A percentile compares a stretch with the other conserved stretches of the same genome.
phyloP scores from a whole-genome alignment of 352 stramenopile species.

The Pythium volutum region DNA sequence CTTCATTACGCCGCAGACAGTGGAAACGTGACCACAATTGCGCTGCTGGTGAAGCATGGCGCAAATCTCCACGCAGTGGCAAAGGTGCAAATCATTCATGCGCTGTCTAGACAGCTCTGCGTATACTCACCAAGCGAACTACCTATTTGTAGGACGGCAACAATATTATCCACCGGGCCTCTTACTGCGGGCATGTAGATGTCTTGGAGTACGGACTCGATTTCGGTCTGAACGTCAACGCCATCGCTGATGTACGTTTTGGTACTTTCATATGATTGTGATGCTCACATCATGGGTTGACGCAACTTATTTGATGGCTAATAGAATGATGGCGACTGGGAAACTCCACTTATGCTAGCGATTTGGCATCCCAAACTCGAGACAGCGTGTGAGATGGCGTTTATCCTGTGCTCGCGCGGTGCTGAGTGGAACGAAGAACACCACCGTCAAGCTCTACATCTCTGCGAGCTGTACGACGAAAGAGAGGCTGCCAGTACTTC shows the following conservation, averaged over 20 bases:
- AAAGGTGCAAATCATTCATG: background rate
- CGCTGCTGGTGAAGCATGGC: background rate
- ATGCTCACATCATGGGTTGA: background rate
- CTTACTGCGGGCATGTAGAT: background rate
- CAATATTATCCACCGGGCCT: background rate
- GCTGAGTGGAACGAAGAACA: background rate
- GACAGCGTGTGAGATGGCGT: background rate
- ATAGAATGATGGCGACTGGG: background rate
- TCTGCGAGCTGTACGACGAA: background rate
- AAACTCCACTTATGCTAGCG: background rate
- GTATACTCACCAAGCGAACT: background rate
- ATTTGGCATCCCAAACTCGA: background rate
- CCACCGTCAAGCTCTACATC: background rate
- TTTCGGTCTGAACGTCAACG: background rate
- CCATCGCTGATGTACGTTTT: background rate
- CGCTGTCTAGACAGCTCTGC: too few relatives aligned
- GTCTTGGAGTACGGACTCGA: background rate
- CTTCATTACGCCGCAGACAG: background rate
- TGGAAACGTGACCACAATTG: background rate
- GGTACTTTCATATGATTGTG: background rate
- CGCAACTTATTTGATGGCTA: background rate
- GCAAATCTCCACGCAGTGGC: background rate
- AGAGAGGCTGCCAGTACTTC: background rate
- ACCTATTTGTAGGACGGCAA: background rate
- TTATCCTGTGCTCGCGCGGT: background rate